Evolutionary conservation across 176 grass and related monocot species (phyloP), one percentile per base, ranked within the genome.

Genomic region (Guadua angustifolia): DNA sequence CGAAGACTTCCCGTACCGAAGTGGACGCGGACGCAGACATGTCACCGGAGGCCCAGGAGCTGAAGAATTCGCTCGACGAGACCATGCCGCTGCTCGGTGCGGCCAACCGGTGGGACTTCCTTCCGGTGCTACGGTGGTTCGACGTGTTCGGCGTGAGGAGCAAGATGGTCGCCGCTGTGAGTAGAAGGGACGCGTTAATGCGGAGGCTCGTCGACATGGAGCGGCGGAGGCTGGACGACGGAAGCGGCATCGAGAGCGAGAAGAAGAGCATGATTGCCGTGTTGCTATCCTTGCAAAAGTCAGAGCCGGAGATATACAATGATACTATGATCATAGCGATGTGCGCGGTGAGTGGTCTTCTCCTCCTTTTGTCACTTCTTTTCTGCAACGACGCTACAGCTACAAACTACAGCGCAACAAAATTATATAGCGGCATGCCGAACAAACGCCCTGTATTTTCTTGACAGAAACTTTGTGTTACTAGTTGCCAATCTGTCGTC

Each of bases 101-200:
- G 39, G 66, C 74, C 61, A 88, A 75, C 18, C 22, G 19, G 56
- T 86, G 78, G 75, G 90, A 95, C 70, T 90, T 79, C 83, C 65
- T 95, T 46, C 93, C 93, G 10, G 46, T 69, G 55, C 73, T 91
- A 33, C 82, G 63, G 72, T 87, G 79, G 68, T 44, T 93, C 10
- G 91, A 86, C 66, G 77, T 89, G 67, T 69, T 65, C 65, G 73
- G 88, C 9, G 57, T 64, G 5, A 85, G 69, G 80, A 83, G 67
- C 53, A 90, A 79, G 69, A 26, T 90, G n/a, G 0, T 21, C 5
- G 86, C 18, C 32, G 57, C 84, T 4, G 79, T 79, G 15, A 64
- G 13, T 6, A 17, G 47, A 11, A 87, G 84, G 81, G 82, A 88
- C 4, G 56, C 52, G 17, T 67, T 96, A 21, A 50, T 86, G 13